Conservation (phyloP, 352 stramenopile species). For the Pythium coloratum region DNA sequence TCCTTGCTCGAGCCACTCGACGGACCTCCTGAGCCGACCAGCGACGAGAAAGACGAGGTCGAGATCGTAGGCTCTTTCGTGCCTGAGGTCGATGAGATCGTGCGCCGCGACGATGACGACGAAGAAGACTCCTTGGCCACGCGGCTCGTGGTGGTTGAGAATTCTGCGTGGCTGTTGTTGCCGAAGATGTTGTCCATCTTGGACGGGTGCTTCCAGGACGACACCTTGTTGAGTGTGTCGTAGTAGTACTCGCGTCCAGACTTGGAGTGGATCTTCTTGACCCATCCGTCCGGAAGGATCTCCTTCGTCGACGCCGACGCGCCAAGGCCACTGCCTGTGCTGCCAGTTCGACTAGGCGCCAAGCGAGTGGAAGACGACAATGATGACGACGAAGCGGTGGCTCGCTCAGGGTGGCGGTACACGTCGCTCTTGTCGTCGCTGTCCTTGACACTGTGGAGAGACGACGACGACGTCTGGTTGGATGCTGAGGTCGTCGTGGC, state of each 20-base stretch:
- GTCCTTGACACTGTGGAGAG: constrained; percentile 25
- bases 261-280: constrained; percentile 73
- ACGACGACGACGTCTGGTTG: constrained; percentile 32
- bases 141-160: constrained; percentile 23
- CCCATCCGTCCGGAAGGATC: constrained; percentile 61
- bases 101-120: constrained; percentile 24
- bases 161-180: constrained; percentile 27
- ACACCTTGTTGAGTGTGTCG: constrained; percentile 68
- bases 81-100: constrained; percentile 32
- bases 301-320: constrained; percentile 41
- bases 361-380: neutral
- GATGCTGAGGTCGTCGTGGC: constrained; percentile 7
- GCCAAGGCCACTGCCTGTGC: constrained; percentile 13
- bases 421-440: constrained; percentile 37
- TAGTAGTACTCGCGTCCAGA: constrained; percentile 76
- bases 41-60: constrained; percentile 30
- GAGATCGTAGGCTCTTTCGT: constrained; percentile 32
- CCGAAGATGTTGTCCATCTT: constrained; percentile 70
- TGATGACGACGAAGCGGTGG: neutral
- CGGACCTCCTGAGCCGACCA: neutral
- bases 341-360: neutral
- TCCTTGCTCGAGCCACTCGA: constrained; percentile 23
- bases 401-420: constrained; percentile 34
- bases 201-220: constrained; percentile 66
- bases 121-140: neutral